Percentiles rank a stretch among this genome's conserved stretches.
These are phyloP conservation scores for Zea mays DNA, from an alignment of 176 grass and related monocot genomes.

Conservation along the genomic window DNA sequence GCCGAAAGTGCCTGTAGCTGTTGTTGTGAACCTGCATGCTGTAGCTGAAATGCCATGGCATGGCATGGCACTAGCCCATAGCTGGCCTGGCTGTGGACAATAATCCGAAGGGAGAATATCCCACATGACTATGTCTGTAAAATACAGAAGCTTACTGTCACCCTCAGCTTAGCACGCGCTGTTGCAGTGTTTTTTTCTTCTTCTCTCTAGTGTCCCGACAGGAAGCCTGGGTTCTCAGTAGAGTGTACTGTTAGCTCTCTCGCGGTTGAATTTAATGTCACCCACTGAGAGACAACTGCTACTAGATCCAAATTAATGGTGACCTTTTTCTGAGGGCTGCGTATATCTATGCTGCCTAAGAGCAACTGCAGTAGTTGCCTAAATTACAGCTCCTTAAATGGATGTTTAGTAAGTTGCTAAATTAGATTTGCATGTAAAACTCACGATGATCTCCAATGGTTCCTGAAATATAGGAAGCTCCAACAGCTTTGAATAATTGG, in stretches of 20 bases:
- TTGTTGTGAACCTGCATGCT: too few relatives aligned
- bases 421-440: too few relatives aligned
- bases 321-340: conserved; percentile 1
- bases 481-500: too few relatives aligned
- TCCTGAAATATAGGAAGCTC: too few relatives aligned
- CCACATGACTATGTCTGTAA: conserved; percentile 40
- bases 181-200: conserved; percentile 11
- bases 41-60: too few relatives aligned
- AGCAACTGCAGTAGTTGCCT: too few relatives aligned
- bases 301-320: conserved; percentile 30
- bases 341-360: not conserved
- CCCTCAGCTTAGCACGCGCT: conserved; percentile 23
- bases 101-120: conserved; percentile 43
- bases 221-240: conserved; percentile 29
- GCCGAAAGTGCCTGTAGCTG: too few relatives aligned
- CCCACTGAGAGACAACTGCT: conserved; percentile 45
- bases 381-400: too few relatives aligned
- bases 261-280: conserved; percentile 47
- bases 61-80: conserved; percentile 2
- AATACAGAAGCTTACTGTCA: conserved; percentile 48
- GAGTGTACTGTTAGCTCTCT: conserved; percentile 22
- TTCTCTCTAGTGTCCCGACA: conserved; percentile 32
- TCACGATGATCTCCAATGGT: too few relatives aligned
- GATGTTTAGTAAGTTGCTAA: too few relatives aligned
- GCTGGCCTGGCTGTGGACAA: conserved; percentile 29